Base-by-base conservation (phyloP, 192 early-diverging fungal species). In the Coemansia sp. region DNA sequence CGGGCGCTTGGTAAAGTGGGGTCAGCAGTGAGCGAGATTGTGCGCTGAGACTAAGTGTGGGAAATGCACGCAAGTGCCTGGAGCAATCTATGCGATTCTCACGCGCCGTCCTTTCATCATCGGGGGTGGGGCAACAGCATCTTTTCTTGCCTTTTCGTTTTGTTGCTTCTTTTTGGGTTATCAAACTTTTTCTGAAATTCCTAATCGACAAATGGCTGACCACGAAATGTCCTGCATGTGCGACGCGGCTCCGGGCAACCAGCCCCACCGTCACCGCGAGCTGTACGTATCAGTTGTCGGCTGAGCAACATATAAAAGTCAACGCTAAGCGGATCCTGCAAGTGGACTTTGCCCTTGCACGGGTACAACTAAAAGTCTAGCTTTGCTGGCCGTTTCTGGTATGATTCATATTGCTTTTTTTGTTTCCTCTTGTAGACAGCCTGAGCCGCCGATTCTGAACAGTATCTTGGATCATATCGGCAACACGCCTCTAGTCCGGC, bases 381-480 rank as follows among this genome's bases (percentile, higher is more conserved):
- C n/a, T 21, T 48, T 48, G 46, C 19, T 17, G 46, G 46, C 19
- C n/a, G 46, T 48, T 48, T 48, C 46, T 48, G 46, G 46, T 48
- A 48, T 53, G 10, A 14, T 53, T 58, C 14, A 15, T 34, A 17
- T 15, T n/a, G 11, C n/a, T 3, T n/a, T 34, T 53, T 25, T 50
- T 50, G 60, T 62, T 12, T 23, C 10, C 12, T 21, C 21, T 15
- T 81, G 63, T 85, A 85, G 84, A 17, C 53, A 74, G 57, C 89
- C 90, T n/a, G 90, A 91, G 68, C 92, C 92, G 57, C 85, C 82
- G 62, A 94, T 98, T 66, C 85, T 93, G 58, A 81, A 94, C 77
- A 93, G 87, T 63, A 92, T 99, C 73, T 88, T 99, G 62, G 95
- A 94, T 36, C 93, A 97, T 76, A 94, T 99, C 63, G 98, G 98